Percentiles rank a stretch among this genome's conserved stretches.
Conservation (phyloP, 1,284 basidiomycete genomes). For the Malassezia obtusa region DNA sequence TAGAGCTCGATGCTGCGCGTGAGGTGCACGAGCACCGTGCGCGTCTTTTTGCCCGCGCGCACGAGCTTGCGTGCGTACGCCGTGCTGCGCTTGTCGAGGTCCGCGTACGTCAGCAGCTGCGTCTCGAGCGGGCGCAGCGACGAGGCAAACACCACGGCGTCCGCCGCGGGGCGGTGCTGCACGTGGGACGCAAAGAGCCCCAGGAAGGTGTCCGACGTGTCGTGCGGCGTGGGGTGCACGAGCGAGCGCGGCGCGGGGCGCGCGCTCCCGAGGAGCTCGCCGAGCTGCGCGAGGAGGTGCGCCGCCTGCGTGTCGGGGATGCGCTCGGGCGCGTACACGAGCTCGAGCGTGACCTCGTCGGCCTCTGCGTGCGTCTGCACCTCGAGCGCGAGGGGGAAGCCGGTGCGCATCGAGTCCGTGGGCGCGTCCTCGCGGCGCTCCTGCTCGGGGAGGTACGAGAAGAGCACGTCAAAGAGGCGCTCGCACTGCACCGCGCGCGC, state of each 20-base stretch:
- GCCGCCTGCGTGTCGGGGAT: slow-evolving; percentile 24
- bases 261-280: slow-evolving; percentile 7
- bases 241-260: slow-evolving; percentile 1
- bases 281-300: slow-evolving; percentile 27
- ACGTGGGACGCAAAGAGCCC: slow-evolving; percentile 23
- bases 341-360: slow-evolving; percentile 19
- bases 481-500: slow-evolving; percentile 23
- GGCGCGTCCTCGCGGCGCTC: slow-evolving; percentile 7
- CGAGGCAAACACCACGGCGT: slow-evolving; percentile 26
- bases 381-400: slow-evolving; percentile 35
- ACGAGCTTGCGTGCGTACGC: slow-evolving; percentile 22
- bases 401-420: slow-evolving; percentile 25
- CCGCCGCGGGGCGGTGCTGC: slow-evolving; percentile 16
- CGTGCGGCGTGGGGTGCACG: slow-evolving; percentile 7
- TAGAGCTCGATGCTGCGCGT: slow-evolving; percentile 31
- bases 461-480: slow-evolving; percentile 33
- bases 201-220: slow-evolving; percentile 22
- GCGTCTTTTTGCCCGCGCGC: not conserved
- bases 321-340: slow-evolving; percentile 21
- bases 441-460: slow-evolving; percentile 26
- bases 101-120: slow-evolving; percentile 22
- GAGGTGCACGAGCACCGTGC: slow-evolving; percentile 31
- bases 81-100: slow-evolving; percentile 28
- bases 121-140: slow-evolving; percentile 14
- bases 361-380: slow-evolving; percentile 17